phyloP scores from a whole-genome alignment of 2,329 filamentous ascomycete species.

The Epicoccum nigrum region DNA sequence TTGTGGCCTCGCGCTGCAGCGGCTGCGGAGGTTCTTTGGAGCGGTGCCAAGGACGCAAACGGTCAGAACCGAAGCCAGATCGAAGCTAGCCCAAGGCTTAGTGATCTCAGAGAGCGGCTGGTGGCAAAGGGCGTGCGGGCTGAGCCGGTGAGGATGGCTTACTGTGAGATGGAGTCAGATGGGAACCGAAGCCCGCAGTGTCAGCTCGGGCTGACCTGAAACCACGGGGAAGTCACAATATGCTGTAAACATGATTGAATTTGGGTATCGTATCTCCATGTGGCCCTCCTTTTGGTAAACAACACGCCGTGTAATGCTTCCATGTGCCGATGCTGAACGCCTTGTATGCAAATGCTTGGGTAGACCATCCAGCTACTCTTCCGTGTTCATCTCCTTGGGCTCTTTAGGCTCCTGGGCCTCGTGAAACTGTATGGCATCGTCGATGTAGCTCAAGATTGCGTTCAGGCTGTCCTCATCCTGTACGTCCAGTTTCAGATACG shows the following conservation, averaged over 20 bases:
- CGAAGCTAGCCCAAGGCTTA: conserved; percentile 71
- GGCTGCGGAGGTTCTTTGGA: conserved; percentile 82
- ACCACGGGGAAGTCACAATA: no score
- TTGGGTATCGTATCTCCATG: conserved; percentile 16
- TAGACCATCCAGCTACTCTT: conserved; percentile 5
- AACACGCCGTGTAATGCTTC: conserved; percentile 14
- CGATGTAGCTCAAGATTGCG: conserved; percentile 85
- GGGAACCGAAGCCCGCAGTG: conserved; percentile 27
- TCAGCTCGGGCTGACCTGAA: conserved; percentile 17
- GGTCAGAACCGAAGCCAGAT: conserved; percentile 75
- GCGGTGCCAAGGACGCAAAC: conserved; percentile 67
- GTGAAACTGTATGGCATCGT: conserved; percentile 91
- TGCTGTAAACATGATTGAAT: background rate
- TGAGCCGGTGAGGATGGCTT: conserved; percentile 73
- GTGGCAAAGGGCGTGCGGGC: conserved; percentile 70
- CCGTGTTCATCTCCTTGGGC: conserved; percentile 58
- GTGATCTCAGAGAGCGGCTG: conserved; percentile 78
- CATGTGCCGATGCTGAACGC: conserved; percentile 10
- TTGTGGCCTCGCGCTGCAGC: conserved; percentile 79
- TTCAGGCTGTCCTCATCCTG: conserved; percentile 91
- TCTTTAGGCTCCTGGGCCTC: conserved; percentile 92
- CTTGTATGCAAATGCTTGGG: conserved; percentile 11
- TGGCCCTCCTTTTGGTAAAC: background rate
- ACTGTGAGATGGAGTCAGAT: conserved; percentile 67
- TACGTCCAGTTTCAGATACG: conserved; percentile 86